phyloP scores from a whole-genome alignment of 2,329 filamentous ascomycete species.

The Neoascochyta sp. region DNA sequence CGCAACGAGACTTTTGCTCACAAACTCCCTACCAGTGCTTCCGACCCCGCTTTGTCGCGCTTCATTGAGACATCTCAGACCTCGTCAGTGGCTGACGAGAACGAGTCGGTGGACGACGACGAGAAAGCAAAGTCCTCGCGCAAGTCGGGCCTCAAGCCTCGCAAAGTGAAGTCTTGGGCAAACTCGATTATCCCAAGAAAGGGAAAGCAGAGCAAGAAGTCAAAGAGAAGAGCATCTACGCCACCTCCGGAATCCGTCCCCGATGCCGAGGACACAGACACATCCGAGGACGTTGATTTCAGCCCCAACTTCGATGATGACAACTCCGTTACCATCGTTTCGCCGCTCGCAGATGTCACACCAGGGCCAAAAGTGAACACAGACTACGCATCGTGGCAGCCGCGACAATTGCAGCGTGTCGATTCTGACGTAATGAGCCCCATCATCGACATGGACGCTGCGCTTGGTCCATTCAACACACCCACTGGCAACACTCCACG shows the following conservation, averaged over 20 bases:
- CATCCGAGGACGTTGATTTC: conserved; percentile 35
- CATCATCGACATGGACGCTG: conserved; percentile 91
- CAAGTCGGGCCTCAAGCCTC: conserved; percentile 54
- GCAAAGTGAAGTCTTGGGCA: conserved; percentile 73
- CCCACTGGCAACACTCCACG: conserved; percentile 65
- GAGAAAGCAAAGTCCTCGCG: conserved; percentile 47
- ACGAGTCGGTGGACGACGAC: conserved; percentile 36
- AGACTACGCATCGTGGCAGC: conserved; percentile 38
- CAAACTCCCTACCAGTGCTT: conserved; percentile 29
- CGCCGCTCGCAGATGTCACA: conserved; percentile 23
- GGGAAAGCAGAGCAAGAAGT: conserved; percentile 50
- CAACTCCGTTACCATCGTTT: conserved; percentile 42
- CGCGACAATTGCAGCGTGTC: conserved; percentile 36
- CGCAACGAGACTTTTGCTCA: conserved; percentile 37
- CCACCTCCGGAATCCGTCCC: conserved; percentile 22
- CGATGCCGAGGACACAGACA: conserved; percentile 33
- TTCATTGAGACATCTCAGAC: conserved; percentile 24
- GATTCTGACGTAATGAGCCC: conserved; percentile 64
- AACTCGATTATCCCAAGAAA: conserved; percentile 65
- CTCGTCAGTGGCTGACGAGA: conserved; percentile 22
- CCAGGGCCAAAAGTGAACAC: conserved; percentile 30
- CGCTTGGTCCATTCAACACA: conserved; percentile 87
- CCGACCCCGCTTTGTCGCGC: conserved; percentile 34
- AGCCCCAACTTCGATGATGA: conserved; percentile 42
- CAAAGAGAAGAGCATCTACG: conserved; percentile 37